Conservation (phyloP, 2,329 filamentous ascomycete species). For the Aspergillus sp. region DNA sequence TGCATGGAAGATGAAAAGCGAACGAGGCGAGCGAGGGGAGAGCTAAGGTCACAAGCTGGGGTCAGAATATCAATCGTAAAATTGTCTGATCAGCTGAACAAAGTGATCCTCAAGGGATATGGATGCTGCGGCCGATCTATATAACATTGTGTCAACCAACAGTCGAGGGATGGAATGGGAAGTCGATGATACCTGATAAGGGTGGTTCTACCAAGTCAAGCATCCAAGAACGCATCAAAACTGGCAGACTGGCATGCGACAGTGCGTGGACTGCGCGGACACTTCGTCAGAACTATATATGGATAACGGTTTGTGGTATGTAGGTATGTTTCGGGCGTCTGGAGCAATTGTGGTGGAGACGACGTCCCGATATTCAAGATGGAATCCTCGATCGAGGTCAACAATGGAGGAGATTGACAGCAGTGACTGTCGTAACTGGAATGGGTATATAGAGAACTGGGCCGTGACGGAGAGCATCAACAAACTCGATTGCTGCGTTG, state of each 20-base stretch:
- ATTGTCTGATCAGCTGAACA: constrained; percentile 7
- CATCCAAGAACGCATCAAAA: background rate
- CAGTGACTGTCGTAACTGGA: background rate
- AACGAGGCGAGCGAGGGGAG: constrained; percentile 1
- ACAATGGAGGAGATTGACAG: background rate
- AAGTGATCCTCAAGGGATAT: constrained; percentile 6
- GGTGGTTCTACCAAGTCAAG: background rate
- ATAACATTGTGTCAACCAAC: background rate
- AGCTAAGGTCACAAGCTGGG: constrained; percentile 5
- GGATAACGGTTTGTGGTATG: background rate
- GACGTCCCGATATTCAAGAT: background rate
- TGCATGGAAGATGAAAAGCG: constrained; percentile 20
- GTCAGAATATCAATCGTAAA: background rate
- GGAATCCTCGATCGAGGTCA: background rate
- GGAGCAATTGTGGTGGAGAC: background rate
- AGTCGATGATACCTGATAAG: background rate
- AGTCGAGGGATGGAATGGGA: background rate
- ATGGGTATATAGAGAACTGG: constrained; percentile 4
- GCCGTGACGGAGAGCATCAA: constrained; percentile 3
- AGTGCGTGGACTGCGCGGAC: background rate
- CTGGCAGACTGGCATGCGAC: background rate
- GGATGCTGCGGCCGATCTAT: background rate
- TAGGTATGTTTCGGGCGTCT: background rate
- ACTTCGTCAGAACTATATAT: background rate
- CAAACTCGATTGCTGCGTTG: constrained; percentile 13